phyloP scores from a whole-genome alignment of 768 basidiomycete genomes.

The Roridomyces roridus region DNA sequence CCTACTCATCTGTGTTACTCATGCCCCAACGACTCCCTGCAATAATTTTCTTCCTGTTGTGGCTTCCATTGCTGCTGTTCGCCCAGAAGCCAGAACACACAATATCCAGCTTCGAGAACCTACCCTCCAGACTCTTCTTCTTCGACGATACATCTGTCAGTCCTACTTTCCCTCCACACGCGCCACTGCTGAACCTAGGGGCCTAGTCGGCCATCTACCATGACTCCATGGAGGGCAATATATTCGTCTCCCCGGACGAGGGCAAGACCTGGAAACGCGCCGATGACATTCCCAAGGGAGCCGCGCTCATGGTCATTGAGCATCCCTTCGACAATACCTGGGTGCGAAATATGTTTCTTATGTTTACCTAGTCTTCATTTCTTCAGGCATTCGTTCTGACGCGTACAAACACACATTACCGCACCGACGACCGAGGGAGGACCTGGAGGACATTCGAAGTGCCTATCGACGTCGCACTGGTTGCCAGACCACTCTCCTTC shows the following conservation, averaged over 20 bases:
- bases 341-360: constrained; percentile 46
- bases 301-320: constrained; percentile 75
- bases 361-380: constrained; percentile 28
- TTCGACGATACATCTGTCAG: constrained; percentile 91
- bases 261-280: constrained; percentile 71
- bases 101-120: constrained; percentile 66
- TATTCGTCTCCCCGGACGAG: constrained; percentile 87
- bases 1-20: too few relatives aligned
- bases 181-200: constrained; percentile 12
- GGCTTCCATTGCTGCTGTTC: constrained; percentile 13
- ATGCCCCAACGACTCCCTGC: constrained; percentile 19
- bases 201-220: constrained; percentile 74
- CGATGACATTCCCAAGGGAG: constrained; percentile 58
- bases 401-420: constrained; percentile 77
- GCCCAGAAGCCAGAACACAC: constrained; percentile 56
- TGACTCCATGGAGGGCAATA: constrained; percentile 68
- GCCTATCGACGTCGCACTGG: constrained; percentile 61
- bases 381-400: constrained; percentile 88
- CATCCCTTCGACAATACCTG: constrained; percentile 86
- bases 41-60: constrained; percentile 5
- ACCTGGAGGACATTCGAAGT: constrained; percentile 86
- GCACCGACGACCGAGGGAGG: constrained; percentile 86
- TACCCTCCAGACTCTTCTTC: constrained; percentile 83
- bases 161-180: constrained; percentile 18
- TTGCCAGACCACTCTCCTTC: constrained; percentile 79